Conservation (phyloP, 768 basidiomycete species). For the Guyanaporus albipodus region DNA sequence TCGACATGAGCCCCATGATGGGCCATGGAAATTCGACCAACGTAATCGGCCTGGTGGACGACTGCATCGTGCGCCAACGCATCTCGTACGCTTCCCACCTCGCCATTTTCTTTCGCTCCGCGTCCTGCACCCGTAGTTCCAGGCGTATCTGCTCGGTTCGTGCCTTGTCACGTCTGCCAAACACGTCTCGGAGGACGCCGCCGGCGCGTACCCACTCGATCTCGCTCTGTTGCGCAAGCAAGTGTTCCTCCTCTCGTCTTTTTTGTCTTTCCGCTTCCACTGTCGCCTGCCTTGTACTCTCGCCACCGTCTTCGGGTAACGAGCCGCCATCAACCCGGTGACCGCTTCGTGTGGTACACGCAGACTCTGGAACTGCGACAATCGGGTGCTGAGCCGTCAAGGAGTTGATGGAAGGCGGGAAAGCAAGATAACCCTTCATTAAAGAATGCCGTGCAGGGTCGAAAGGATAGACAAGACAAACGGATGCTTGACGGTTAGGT, state of each 20-base stretch:
- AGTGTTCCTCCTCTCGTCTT: slow-evolving; percentile 34
- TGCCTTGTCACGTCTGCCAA: slow-evolving; percentile 46
- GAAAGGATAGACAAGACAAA: no score
- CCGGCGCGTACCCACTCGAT: slow-evolving; percentile 59
- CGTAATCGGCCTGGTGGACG: slow-evolving; percentile 26
- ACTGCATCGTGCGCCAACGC: slow-evolving; percentile 43
- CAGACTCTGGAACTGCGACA: no score
- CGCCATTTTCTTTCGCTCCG: slow-evolving; percentile 35
- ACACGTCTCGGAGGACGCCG: slow-evolving; percentile 48
- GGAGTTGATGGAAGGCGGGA: slow-evolving; percentile 12
- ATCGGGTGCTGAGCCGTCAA: no score
- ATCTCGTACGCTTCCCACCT: slow-evolving; percentile 54
- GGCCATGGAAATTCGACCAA: slow-evolving; percentile 70
- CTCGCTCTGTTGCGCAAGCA: slow-evolving; percentile 47
- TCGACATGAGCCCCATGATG: slow-evolving; percentile 20
- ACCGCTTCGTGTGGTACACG: slow-evolving; percentile 2
- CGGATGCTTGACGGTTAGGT: no score
- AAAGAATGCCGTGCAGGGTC: no score
- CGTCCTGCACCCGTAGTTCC: slow-evolving; percentile 44
- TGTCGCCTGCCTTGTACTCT: background rate
- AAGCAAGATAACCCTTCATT: slow-evolving; percentile 27
- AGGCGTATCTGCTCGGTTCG: slow-evolving; percentile 46
- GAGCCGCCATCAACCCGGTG: no score
- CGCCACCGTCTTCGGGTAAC: background rate
- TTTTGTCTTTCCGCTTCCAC: slow-evolving; percentile 16